Evolutionary conservation across 2,329 filamentous ascomycete genomes (phyloP).

Genomic region (Corniculantispora saksenae): DNA sequence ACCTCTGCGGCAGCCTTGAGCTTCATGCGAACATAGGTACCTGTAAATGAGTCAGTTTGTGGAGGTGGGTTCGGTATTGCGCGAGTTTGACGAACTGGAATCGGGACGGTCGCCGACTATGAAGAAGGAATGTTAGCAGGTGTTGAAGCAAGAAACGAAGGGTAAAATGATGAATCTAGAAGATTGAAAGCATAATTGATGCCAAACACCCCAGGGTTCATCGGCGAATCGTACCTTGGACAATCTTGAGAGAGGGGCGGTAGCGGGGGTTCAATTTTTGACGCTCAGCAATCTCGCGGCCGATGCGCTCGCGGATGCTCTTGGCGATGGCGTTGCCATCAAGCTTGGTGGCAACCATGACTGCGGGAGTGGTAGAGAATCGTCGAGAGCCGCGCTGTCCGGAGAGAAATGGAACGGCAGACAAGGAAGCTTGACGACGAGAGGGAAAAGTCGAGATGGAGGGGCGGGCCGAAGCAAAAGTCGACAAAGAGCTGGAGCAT

Average conservation of each 20-base stretch:
- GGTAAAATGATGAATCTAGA: conserved; percentile 19
- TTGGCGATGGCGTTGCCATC: conserved; percentile 96
- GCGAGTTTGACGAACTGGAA: conserved; percentile 61
- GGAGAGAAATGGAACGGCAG: not conserved
- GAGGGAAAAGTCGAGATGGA: conserved; percentile 13
- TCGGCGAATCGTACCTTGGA: conserved; percentile 70
- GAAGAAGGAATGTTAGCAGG: conserved; percentile 26
- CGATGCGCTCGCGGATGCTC: conserved; percentile 80
- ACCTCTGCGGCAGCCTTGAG: conserved; percentile 94
- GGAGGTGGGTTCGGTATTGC: conserved; percentile 21
- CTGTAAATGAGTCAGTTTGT: conserved; percentile 50
- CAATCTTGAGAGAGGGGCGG: conserved; percentile 87
- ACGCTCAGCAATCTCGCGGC: conserved; percentile 75
- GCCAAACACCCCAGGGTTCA: not conserved
- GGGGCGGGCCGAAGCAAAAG: not conserved
- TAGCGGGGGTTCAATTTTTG: conserved; percentile 85
- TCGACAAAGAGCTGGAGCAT: not conserved
- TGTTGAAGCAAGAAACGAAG: not conserved
- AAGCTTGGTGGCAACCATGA: conserved; percentile 87
- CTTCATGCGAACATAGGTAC: conserved; percentile 99
- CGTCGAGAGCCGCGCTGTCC: conserved; percentile 24
- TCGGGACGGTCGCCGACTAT: conserved; percentile 89
- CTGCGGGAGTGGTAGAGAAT: conserved; percentile 53
- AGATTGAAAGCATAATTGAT: conserved; percentile 7
- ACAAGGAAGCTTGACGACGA: conserved; percentile 1